These are phyloP conservation scores for Ramaria rubella DNA, from an alignment of 768 basidiomycete genomes.

Conservation along the genomic window DNA sequence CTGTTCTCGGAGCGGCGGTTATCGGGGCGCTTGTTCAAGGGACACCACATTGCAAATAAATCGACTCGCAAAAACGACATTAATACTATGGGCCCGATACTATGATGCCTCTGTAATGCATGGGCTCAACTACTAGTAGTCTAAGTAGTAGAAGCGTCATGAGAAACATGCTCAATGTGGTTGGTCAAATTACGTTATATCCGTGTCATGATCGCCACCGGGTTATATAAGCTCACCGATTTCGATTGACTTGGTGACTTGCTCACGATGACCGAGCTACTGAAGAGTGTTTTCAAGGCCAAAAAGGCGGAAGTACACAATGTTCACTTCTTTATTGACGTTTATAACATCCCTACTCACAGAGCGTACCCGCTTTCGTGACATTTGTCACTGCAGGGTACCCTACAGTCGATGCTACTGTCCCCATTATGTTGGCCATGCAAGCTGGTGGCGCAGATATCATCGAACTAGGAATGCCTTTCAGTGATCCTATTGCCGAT, in stretches of 20 bases:
- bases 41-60: no score
- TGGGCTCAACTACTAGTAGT: no score
- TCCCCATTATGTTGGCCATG: slow-evolving; percentile 85
- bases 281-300: slow-evolving; percentile 63
- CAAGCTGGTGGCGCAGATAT: slow-evolving; percentile 90
- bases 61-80: no score
- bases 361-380: slow-evolving; percentile 60
- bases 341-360: neutral
- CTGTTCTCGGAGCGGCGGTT: no score
- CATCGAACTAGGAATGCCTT: slow-evolving; percentile 92
- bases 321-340: neutral
- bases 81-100: no score
- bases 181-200: no score
- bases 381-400: slow-evolving; percentile 96
- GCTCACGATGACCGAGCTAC: slow-evolving; percentile 53
- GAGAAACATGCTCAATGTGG: no score
- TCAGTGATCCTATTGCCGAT: slow-evolving; percentile 95
- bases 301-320: slow-evolving; percentile 48
- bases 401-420: slow-evolving; percentile 72
- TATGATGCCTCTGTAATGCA: no score
- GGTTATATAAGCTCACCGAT: no score
- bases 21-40: no score
- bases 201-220: no score
- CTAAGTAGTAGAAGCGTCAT: no score
- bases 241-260: neutral